Base-by-base conservation (phyloP, 768 basidiomycete species). In the Russula lepida region DNA sequence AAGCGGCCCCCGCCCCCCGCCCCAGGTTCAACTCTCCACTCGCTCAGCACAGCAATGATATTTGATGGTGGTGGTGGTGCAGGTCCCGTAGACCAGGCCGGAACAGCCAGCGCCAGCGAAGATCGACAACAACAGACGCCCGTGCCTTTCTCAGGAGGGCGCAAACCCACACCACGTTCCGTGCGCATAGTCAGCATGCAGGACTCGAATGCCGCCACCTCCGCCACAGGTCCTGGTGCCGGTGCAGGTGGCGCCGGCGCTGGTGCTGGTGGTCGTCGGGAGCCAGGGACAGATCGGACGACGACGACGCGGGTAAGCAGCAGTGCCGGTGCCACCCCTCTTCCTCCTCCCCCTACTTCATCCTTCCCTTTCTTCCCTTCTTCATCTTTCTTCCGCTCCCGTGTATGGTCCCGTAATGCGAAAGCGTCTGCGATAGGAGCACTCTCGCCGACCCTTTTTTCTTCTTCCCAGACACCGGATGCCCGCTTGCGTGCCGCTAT, bases 161-260 rank as follows among this genome's bases (percentile, higher is more conserved):
- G 90, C 43, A 88, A 83, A 66, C 81, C 90, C 0, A 89, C 88
- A 0, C 86, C 88, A 23, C 84, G 89, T 30, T 89, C 88, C 1
- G 86, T 92, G 17, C 83, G 90, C 63, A 89, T 92, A 59, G 86
- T 92, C 67, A 86, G 82, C 64, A 73, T 89, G 52, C 81, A 84
- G 66, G 79, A 85, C 48, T 53, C 59, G 13, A 47, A 28, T 27
- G 59, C 52, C 15, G 25, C 53, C 15, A 19, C 53, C 23, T 32
- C 51, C 12, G 13, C 33, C 23, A 17, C 25, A 3, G 37, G 25
- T 25, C n/a, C 19, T 19, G 55, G 44, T 21, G n/a, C 25, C 9
- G 37, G 51, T 8, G n/a, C n/a, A n/a, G n/a, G n/a, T n/a, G n/a
- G n/a, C n/a, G n/a, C n/a, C n/a, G n/a, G n/a, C n/a, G n/a, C n/a